A percentile compares a stretch with the other conserved stretches of the same genome.
Conservation (phyloP, 2,329 filamentous ascomycete species). For the Mollisia scopiformis region DNA sequence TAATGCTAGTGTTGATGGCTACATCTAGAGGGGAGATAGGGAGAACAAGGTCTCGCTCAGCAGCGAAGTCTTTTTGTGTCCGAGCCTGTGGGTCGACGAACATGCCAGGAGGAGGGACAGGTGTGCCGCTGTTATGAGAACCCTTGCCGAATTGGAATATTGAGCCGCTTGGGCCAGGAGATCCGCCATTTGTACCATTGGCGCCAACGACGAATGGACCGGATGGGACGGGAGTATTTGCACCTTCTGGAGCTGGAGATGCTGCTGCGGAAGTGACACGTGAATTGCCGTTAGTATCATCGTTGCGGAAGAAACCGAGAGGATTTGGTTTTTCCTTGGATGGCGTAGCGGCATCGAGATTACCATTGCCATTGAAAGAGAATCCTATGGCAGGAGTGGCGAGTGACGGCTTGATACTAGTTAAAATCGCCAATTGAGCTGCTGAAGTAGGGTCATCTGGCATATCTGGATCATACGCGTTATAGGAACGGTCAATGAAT, state of each 20-base stretch:
- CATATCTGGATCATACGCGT: conserved; percentile 85
- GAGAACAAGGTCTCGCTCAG: conserved; percentile 77
- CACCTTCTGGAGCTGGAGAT: conserved; percentile 82
- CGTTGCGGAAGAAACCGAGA: conserved; percentile 71
- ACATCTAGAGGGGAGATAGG: conserved; percentile 84
- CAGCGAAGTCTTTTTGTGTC: conserved; percentile 50
- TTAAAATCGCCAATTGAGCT: conserved; percentile 74
- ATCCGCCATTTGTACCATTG: conserved; percentile 33
- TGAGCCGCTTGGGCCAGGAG: conserved; percentile 32
- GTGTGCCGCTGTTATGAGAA: conserved; percentile 53
- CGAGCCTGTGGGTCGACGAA: conserved; percentile 46
- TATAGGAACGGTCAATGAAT: conserved; percentile 84
- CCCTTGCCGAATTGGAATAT: conserved; percentile 40
- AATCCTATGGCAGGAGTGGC: conserved; percentile 44
- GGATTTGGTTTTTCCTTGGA: conserved; percentile 66
- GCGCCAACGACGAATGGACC: conserved; percentile 57
- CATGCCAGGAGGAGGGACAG: conserved; percentile 38
- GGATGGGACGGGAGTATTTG: conserved; percentile 65
- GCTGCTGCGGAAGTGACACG: conserved; percentile 78
- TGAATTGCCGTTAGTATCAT: conserved; percentile 70
- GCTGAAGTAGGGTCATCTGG: conserved; percentile 88
- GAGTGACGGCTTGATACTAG: conserved; percentile 62
- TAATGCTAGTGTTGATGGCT: conserved; percentile 87
- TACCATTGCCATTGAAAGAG: conserved; percentile 35
- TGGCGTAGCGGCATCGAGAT: conserved; percentile 58